Base-by-base conservation (phyloP, 805 yeast genomes). In the Saccharomycopsis microspora region DNA sequence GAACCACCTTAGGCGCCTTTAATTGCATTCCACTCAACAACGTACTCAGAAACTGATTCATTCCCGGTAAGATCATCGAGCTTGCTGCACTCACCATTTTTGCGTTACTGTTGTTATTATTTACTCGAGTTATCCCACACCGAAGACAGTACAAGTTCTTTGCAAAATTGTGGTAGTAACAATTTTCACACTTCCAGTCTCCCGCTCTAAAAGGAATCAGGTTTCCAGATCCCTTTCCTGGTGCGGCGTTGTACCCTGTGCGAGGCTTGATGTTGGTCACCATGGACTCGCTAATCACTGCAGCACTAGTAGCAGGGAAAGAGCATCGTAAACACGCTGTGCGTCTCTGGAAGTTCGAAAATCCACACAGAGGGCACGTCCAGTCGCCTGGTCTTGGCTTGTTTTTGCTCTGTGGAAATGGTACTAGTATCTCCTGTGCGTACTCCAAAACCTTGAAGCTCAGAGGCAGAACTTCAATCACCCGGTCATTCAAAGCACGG, bases 341-440 rank as follows among this genome's bases (percentile, higher is more conserved):
- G 64, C 97, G 75, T 58, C 96, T 76, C 65, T 89, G 97, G 66
- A 89, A 89, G 64, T 89, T 89, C 29, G 95, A 85, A 59, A 89
- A 89, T 1, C 96, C 96, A 70, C 97, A 89, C 5, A 89, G 80
- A 30, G 96, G 95, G 64, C 97, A 89, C n/a, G 85, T 85, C 97
- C 97, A 89, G 62, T 89, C 97, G 27, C 97, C 97, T 0, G 97
- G 97, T 59, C 97, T 72, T n/a, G 46, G 32, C 57, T 93, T 73
- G 64, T 89, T 88, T 55, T 86, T 83, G 35, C 80, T 75, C 32
- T 82, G 78, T 10, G 96, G 95, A 65, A 89, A 89, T 3, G 94
- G 87, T 0, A 85, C 74, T 51, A 89, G 67, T 40, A 89, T 74
- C 38, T 84, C 95, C 55, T 78, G 83, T 1, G 96, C 95, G 52